These are phyloP conservation scores for Hypoxylon crocopeplum DNA, from an alignment of 495 filamentous ascomycete species.

Conservation along the genomic window DNA sequence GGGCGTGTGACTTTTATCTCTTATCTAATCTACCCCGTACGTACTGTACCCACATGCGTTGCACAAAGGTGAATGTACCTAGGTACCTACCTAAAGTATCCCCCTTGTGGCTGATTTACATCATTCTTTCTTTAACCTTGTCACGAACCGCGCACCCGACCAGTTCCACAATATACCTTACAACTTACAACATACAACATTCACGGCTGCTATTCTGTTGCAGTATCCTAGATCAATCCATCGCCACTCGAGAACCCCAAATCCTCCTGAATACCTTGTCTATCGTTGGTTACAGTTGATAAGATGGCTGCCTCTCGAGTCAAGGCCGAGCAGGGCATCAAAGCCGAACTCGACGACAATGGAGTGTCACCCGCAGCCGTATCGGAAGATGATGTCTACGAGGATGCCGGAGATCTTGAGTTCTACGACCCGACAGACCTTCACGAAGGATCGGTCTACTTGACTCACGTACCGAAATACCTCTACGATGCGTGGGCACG, in stretches of 20 bases:
- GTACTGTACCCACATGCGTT: conserved; percentile 1
- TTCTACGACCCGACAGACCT: conserved; percentile 63
- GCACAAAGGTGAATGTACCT: no score
- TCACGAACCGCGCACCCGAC: conserved; percentile 20
- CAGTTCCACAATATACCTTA: no score
- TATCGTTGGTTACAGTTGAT: no score
- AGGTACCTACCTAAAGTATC: background rate
- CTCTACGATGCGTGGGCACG: conserved; percentile 73
- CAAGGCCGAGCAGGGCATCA: conserved; percentile 45
- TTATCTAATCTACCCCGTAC: conserved; percentile 19
- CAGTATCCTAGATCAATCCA: no score
- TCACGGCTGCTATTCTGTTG: background rate
- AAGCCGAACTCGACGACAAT: conserved; percentile 68
- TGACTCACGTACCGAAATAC: conserved; percentile 77
- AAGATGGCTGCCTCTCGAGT: conserved; percentile 37
- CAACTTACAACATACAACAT: background rate
- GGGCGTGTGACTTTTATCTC: conserved; percentile 9
- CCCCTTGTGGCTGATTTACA: conserved; percentile 11
- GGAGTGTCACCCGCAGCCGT: conserved; percentile 64
- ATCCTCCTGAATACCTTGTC: no score
- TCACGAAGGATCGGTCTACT: conserved; percentile 63
- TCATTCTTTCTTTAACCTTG: conserved; percentile 19
- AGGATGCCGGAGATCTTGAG: conserved; percentile 87
- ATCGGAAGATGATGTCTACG: conserved; percentile 79
- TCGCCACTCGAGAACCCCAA: no score